Evolutionary conservation across 176 grass and related monocot genomes (phyloP).

Genomic region (Ananas comosus): DNA sequence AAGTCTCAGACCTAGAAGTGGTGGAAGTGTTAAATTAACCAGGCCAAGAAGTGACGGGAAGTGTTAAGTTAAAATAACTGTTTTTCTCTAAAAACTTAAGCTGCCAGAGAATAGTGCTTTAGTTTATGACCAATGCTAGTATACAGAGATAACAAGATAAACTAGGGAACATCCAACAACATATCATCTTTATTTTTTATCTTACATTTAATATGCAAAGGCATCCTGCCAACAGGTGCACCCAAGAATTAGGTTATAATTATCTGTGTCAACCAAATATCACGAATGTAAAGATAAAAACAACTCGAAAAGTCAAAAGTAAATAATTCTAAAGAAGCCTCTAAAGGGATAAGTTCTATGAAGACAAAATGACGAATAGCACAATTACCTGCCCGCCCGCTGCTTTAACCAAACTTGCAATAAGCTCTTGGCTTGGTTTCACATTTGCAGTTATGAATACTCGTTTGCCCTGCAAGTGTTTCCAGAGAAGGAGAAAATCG

Average conservation of each 20-base stretch:
- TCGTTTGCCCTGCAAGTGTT: constrained; percentile 55
- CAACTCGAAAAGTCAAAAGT: background rate
- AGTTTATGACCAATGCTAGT: background rate
- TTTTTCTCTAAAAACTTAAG: too few relatives aligned
- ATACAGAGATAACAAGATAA: background rate
- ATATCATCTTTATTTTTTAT: background rate
- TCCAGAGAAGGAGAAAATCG: background rate
- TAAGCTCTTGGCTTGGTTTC: constrained; percentile 54
- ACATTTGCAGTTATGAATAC: constrained; percentile 71
- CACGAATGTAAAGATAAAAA: background rate
- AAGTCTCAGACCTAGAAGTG: too few relatives aligned
- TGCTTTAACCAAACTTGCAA: constrained; percentile 70
- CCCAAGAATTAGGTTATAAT: background rate
- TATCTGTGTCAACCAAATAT: background rate
- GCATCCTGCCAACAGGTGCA: background rate
- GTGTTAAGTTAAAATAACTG: too few relatives aligned
- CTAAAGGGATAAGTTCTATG: background rate
- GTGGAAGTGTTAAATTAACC: too few relatives aligned
- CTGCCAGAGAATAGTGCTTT: too few relatives aligned
- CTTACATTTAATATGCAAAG: background rate
- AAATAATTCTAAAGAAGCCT: background rate
- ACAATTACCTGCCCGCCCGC: constrained; percentile 57
- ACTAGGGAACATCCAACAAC: background rate
- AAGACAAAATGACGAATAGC: background rate
- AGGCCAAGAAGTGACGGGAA: too few relatives aligned